Percentiles rank a stretch among this genome's conserved stretches.
phyloP scores from a whole-genome alignment of 73 alveolate species.

The Tetrahymena elliotti region DNA sequence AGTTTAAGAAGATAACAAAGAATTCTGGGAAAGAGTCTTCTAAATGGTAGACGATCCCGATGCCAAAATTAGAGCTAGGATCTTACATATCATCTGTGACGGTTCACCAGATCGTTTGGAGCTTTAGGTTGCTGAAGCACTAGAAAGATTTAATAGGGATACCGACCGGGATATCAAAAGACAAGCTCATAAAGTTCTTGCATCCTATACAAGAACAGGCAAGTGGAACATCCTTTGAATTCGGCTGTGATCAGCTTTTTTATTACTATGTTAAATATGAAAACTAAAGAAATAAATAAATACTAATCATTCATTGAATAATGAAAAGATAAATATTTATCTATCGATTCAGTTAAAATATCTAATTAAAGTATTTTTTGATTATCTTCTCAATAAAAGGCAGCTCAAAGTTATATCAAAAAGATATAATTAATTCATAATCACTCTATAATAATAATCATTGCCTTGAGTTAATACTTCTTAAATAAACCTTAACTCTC shows the following conservation, averaged over 20 bases:
- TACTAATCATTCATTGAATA: background rate
- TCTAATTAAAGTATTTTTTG: background rate
- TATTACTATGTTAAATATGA: background rate
- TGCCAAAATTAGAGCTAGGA: conserved; percentile 62
- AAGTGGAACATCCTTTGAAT: conserved; percentile 63
- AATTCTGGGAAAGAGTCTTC: conserved; percentile 75
- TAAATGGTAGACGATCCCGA: conserved; percentile 68
- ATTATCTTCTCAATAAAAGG: background rate
- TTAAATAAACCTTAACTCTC: background rate
- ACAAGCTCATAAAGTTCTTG: conserved; percentile 73
- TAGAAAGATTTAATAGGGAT: conserved; percentile 66
- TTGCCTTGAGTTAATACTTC: background rate
- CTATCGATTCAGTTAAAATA: background rate
- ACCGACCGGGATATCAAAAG: conserved; percentile 60
- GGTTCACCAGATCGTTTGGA: conserved; percentile 79
- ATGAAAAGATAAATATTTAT: background rate
- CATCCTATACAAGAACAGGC: conserved; percentile 57
- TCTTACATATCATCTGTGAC: conserved; percentile 78
- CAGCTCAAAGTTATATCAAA: background rate
- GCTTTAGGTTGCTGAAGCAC: conserved; percentile 56
- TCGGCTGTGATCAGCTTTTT: background rate
- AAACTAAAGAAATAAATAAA: too few relatives aligned
- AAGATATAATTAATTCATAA: background rate
- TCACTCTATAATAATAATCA: background rate
- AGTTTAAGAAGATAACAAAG: conserved; percentile 55